These are phyloP conservation scores for Cenchrus purpureus DNA, from an alignment of 176 grass and related monocot genomes.

Conservation along the genomic window DNA sequence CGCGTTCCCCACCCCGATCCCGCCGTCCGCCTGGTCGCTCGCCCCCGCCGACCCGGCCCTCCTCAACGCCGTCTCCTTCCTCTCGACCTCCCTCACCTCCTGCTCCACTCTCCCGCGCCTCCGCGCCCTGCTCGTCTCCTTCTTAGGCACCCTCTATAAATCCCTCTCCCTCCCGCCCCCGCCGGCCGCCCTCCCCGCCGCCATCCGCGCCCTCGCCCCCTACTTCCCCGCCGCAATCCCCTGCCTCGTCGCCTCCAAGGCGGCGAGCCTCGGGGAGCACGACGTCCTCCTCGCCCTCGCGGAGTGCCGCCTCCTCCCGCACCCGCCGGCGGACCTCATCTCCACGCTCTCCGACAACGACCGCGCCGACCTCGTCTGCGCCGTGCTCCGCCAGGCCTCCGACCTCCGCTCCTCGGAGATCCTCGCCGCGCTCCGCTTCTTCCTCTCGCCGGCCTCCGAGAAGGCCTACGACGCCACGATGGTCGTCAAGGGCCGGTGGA, in stretches of 20 bases:
- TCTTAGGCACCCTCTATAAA: constrained; percentile 40
- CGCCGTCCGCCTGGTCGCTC: constrained; percentile 65
- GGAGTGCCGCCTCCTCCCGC: constrained; percentile 45
- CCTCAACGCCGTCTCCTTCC: constrained; percentile 39
- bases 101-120: constrained; percentile 38
- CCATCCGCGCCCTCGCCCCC: constrained; percentile 42
- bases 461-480: constrained; percentile 62
- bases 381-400: constrained; percentile 56
- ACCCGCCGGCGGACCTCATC: constrained; percentile 44
- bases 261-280: constrained; percentile 35
- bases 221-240: constrained; percentile 47
- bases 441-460: constrained; percentile 63
- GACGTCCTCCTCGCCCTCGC: constrained; percentile 56
- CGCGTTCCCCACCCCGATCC: constrained; percentile 44
- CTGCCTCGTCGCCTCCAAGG: constrained; percentile 47
- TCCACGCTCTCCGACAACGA: constrained; percentile 46
- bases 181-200: not conserved
- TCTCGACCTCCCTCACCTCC: constrained; percentile 38
- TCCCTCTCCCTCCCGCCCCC: constrained; percentile 45
- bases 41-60: constrained; percentile 49
- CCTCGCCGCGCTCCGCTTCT: constrained; percentile 56
- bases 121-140: constrained; percentile 47
- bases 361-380: constrained; percentile 57
- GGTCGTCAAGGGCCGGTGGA: constrained; percentile 61
- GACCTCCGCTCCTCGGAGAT: constrained; percentile 69